Evolutionary conservation across 768 basidiomycete genomes (phyloP).

Genomic region (Lactarius deliciosus): DNA sequence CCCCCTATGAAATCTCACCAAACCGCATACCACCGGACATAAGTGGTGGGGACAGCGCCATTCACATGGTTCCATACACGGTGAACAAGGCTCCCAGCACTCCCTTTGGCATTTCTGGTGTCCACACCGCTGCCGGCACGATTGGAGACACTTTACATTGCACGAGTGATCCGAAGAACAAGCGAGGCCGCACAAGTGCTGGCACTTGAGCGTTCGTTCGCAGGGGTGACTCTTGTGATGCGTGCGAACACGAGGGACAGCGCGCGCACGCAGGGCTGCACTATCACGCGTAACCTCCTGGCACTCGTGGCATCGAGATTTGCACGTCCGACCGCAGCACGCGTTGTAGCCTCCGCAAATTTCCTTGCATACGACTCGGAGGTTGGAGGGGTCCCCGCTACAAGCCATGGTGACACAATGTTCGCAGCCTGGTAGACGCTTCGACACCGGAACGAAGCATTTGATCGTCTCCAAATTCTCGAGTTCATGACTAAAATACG

Average conservation of each 20-base stretch:
- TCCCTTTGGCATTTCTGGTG: slow-evolving; percentile 36
- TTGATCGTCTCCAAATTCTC: too few relatives aligned
- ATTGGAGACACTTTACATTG: slow-evolving; percentile 32
- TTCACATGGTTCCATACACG: slow-evolving; percentile 39
- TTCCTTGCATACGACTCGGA: too few relatives aligned
- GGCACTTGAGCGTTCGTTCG: slow-evolving; percentile 36
- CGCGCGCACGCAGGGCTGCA: too few relatives aligned
- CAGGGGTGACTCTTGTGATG: slow-evolving; percentile 36
- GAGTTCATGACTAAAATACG: too few relatives aligned
- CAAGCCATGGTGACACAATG: too few relatives aligned
- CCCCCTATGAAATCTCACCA: slow-evolving; percentile 33
- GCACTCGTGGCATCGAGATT: too few relatives aligned
- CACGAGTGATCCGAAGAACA: slow-evolving; percentile 36
- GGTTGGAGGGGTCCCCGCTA: too few relatives aligned
- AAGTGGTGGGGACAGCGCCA: slow-evolving; percentile 39
- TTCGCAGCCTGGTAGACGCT: too few relatives aligned
- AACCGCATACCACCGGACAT: slow-evolving; percentile 40
- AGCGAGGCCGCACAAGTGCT: slow-evolving; percentile 34
- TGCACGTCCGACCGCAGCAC: too few relatives aligned
- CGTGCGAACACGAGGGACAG: slow-evolving; percentile 13
- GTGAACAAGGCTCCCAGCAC: slow-evolving; percentile 37
- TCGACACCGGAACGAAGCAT: too few relatives aligned
- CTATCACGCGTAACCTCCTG: too few relatives aligned
- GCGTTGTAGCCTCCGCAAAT: too few relatives aligned
- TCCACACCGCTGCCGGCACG: slow-evolving; percentile 34